Percentiles rank a stretch among this genome's conserved stretches.
Conservation (phyloP, 1,139 yeast genomes). For the Hyphopichia fennica region DNA sequence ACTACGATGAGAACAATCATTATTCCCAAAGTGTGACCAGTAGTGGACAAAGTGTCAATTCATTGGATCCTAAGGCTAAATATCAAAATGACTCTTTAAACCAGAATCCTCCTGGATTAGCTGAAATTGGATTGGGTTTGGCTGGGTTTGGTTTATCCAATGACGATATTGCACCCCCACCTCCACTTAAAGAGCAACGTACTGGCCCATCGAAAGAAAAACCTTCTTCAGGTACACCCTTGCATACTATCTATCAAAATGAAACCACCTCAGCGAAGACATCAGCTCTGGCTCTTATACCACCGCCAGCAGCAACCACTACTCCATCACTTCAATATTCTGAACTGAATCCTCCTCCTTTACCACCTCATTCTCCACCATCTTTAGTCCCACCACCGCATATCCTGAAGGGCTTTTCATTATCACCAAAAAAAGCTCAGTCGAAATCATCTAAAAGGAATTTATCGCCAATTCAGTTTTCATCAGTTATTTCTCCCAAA, state of each 20-base stretch:
- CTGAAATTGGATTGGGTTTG: constrained; percentile 20
- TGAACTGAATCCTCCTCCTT: constrained; percentile 2
- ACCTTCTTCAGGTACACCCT: constrained; percentile 1
- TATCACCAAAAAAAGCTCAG: not conserved
- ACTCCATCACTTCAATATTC: not conserved
- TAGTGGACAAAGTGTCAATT: constrained; percentile 21
- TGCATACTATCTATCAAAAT: constrained; percentile 11
- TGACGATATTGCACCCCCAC: constrained; percentile 28
- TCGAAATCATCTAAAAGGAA: not conserved
- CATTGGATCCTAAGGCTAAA: constrained; percentile 31
- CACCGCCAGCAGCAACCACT: not conserved
- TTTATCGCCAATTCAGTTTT: not conserved
- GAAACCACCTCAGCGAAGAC: constrained; percentile 8
- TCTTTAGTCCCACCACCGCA: not conserved
- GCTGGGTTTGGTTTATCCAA: constrained; percentile 27
- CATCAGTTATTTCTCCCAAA: constrained; percentile 1
- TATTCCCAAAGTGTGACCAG: constrained; percentile 14
- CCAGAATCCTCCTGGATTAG: constrained; percentile 8
- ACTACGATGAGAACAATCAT: not conserved
- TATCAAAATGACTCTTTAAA: constrained; percentile 2
- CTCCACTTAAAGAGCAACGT: not conserved
- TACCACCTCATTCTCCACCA: not conserved
- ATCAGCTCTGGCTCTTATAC: not conserved
- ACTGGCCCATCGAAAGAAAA: constrained; percentile 1
- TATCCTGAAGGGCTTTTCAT: not conserved